Percentiles rank a stretch among this genome's conserved stretches.
Conservation (phyloP, 345 rosid genomes). For the Hibiscus syriacus region DNA sequence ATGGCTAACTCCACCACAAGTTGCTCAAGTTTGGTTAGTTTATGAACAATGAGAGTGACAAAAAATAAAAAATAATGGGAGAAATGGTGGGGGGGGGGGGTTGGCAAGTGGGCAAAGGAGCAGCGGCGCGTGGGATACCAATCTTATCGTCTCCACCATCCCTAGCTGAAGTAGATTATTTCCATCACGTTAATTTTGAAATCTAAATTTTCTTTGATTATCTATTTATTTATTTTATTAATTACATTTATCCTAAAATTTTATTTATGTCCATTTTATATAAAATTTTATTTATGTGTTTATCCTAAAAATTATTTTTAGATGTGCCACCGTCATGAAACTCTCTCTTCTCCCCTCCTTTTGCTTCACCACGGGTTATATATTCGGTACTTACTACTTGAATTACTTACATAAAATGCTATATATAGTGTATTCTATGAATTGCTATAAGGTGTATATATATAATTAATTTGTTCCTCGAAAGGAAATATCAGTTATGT, state of each 20-base stretch:
- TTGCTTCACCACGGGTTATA: not conserved
- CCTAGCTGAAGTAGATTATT: no score
- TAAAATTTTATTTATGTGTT: no score
- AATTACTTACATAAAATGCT: not conserved
- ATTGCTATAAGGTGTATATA: no score
- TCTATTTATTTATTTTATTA: no score
- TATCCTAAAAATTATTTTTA: no score
- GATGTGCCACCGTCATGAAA: constrained; percentile 25
- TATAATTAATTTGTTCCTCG: not conserved
- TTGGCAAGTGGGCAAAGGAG: constrained; percentile 26
- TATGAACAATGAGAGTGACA: not conserved
- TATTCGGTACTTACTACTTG: no score
- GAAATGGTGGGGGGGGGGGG: not conserved
- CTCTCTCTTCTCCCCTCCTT: not conserved
- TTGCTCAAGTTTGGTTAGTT: constrained; percentile 38
- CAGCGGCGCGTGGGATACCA: constrained; percentile 49
- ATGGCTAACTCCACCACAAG: constrained; percentile 26
- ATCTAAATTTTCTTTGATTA: no score
- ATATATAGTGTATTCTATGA: no score
- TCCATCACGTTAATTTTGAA: no score
- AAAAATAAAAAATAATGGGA: constrained; percentile 7
- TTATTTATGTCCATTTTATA: no score
- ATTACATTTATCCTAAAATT: no score
- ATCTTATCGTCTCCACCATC: constrained; percentile 17
- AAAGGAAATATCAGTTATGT: not conserved